Evolutionary conservation across 108 stramenopile species (phyloP).

Genomic region (Phaeodactylum tricornutum): DNA sequence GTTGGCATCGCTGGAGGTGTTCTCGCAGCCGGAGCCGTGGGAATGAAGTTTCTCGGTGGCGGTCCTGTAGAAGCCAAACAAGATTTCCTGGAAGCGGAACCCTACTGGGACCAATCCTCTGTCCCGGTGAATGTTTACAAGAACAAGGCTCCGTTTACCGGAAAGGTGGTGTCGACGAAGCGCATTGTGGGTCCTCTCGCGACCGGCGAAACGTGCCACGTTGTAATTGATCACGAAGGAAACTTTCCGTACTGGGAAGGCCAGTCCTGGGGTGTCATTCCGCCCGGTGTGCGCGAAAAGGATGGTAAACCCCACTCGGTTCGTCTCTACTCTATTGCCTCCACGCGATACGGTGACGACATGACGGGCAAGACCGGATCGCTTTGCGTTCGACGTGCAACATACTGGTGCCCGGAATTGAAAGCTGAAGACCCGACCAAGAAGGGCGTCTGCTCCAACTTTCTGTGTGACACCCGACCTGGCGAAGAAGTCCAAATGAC

Average conservation of each 20-base stretch:
- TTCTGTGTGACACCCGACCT: constrained; percentile 88
- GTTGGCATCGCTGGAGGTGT: constrained; percentile 50
- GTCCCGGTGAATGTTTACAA: constrained; percentile 91
- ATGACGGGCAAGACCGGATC: constrained; percentile 94
- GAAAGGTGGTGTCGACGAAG: constrained; percentile 94
- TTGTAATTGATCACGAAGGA: constrained; percentile 95
- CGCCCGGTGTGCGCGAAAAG: constrained; percentile 87
- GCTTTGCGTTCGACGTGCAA: constrained; percentile 95
- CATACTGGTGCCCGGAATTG: constrained; percentile 90
- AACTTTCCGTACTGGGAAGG: constrained; percentile 98
- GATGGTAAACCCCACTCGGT: constrained; percentile 95
- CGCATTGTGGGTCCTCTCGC: constrained; percentile 95
- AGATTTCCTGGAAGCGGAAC: constrained; percentile 91
- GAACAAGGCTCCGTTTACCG: constrained; percentile 93
- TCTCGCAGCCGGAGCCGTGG: too few relatives aligned
- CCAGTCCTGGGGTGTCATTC: constrained; percentile 95
- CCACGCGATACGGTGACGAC: constrained; percentile 95
- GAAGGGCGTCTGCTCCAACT: constrained; percentile 99
- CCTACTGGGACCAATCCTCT: constrained; percentile 87
- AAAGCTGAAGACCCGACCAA: constrained; percentile 95
- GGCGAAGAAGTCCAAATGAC: constrained; percentile 88
- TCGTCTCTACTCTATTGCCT: constrained; percentile 96
- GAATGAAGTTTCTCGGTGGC: constrained; percentile 8
- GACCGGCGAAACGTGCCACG: constrained; percentile 97
- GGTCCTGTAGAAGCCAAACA: constrained; percentile 53